These are phyloP conservation scores for Candolleomyces efflorescens DNA, from an alignment of 768 basidiomycete species.

Conservation along the genomic window DNA sequence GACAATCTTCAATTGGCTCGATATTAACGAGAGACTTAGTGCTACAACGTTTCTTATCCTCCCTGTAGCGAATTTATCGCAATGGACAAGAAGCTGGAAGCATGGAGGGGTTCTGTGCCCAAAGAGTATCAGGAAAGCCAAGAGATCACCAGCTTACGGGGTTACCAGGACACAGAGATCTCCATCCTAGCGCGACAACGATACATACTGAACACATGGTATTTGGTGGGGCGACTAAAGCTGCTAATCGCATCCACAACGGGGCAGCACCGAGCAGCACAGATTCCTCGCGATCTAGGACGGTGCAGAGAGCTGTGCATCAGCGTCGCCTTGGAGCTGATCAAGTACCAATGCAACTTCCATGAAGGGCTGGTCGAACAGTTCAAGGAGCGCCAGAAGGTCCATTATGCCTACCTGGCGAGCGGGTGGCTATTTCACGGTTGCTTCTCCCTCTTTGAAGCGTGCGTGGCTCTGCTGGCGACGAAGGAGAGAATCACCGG, in stretches of 20 bases:
- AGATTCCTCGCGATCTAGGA: constrained; percentile 21
- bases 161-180: constrained; percentile 24
- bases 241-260: constrained; percentile 40
- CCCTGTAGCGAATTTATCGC: constrained; percentile 32
- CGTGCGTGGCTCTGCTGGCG: constrained; percentile 40
- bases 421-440: constrained; percentile 37
- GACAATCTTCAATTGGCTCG: constrained; percentile 3
- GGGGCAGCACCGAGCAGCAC: constrained; percentile 22
- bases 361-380: constrained; percentile 20
- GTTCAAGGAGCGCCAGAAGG: constrained; percentile 3
- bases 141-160: constrained; percentile 21
- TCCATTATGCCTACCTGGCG: constrained; percentile 5
- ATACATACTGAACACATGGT: constrained; percentile 44
- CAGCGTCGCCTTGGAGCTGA: constrained; percentile 36
- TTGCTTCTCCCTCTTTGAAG: constrained; percentile 43
- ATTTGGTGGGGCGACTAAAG: constrained; percentile 40
- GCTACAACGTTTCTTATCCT: constrained; percentile 31
- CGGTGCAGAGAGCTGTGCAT: constrained; percentile 36
- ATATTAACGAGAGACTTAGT: constrained; percentile 19
- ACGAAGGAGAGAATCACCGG: constrained; percentile 13
- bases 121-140: constrained; percentile 31
- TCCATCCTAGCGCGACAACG: constrained; percentile 34
- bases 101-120: constrained; percentile 41
- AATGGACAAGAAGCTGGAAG: constrained; percentile 37
- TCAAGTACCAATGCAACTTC: constrained; percentile 38